phyloP scores from a whole-genome alignment of 371 early-diverging fungal genomes.

The Apophysomyces ossiformis region DNA sequence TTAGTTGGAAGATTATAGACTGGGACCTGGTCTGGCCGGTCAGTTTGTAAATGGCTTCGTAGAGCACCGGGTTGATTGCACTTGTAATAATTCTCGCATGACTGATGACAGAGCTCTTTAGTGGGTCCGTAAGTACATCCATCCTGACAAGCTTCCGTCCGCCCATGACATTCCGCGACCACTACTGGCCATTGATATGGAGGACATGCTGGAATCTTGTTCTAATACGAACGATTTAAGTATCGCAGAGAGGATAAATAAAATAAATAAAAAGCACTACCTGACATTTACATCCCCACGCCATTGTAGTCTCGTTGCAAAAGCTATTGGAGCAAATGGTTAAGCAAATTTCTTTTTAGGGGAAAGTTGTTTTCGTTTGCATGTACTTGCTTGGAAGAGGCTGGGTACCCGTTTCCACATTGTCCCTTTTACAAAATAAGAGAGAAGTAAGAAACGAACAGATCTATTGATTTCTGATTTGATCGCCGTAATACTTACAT shows the following conservation, averaged over 20 bases:
- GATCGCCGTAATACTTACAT: conserved; percentile 6
- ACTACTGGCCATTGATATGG: conserved; percentile 45
- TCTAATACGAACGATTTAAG: neutral
- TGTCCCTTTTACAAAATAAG: conserved; percentile 14
- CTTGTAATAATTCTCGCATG: conserved; percentile 27
- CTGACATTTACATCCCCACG: conserved; percentile 2
- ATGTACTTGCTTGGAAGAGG: conserved; percentile 17
- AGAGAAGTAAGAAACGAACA: too few species aligned
- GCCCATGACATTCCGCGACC: conserved; percentile 38
- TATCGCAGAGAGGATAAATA: neutral
- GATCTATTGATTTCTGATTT: neutral
- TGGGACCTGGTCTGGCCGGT: conserved; percentile 21
- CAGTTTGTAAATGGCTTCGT: conserved; percentile 25
- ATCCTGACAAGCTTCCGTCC: conserved; percentile 24
- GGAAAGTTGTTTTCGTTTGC: neutral
- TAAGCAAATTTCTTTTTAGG: neutral
- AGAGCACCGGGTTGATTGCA: conserved; percentile 36
- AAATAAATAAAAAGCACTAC: neutral
- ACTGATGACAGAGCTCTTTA: conserved; percentile 26
- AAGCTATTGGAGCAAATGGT: neutral
- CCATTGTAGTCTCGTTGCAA: conserved; percentile 7
- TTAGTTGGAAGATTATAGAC: conserved; percentile 18
- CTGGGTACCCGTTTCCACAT: conserved; percentile 16
- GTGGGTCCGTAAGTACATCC: conserved; percentile 26
- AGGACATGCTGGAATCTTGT: conserved; percentile 29